A percentile compares a stretch with the other conserved stretches of the same genome.
phyloP scores from a whole-genome alignment of 371 early-diverging fungal genomes.

The Lichtheimia corymbifera region DNA sequence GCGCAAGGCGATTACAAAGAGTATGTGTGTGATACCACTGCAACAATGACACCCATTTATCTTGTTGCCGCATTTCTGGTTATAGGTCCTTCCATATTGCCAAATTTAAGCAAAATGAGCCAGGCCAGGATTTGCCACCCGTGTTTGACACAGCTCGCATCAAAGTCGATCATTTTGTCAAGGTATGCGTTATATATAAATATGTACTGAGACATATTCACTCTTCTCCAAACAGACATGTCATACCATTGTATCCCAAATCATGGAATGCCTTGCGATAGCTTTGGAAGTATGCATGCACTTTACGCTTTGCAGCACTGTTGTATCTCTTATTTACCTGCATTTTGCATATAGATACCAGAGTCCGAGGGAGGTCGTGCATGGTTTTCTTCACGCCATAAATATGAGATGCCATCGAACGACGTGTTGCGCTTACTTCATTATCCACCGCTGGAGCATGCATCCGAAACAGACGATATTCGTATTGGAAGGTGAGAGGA shows the following conservation, averaged over 20 bases:
- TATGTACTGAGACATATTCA: not conserved
- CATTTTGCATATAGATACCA: slow-evolving; percentile 27
- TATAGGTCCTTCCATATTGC: slow-evolving; percentile 50
- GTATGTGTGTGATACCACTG: slow-evolving; percentile 16
- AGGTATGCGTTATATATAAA: slow-evolving; percentile 3
- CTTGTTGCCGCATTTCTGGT: no score
- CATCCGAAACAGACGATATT: slow-evolving; percentile 27
- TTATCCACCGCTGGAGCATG: slow-evolving; percentile 40
- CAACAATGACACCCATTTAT: no score
- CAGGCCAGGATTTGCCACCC: slow-evolving; percentile 15
- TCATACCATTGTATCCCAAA: slow-evolving; percentile 20
- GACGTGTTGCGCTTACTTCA: slow-evolving; percentile 51
- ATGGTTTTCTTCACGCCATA: slow-evolving; percentile 49
- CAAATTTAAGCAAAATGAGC: slow-evolving; percentile 32
- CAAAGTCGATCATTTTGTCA: slow-evolving; percentile 16
- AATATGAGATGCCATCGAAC: slow-evolving; percentile 41
- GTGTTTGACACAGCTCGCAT: slow-evolving; percentile 12
- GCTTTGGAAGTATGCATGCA: slow-evolving; percentile 20
- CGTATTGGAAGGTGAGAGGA: slow-evolving; percentile 51
- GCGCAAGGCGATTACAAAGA: slow-evolving; percentile 51
- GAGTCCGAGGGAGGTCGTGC: slow-evolving; percentile 42
- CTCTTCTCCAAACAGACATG: slow-evolving; percentile 8
- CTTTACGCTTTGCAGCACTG: no score
- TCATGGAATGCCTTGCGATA: slow-evolving; percentile 19
- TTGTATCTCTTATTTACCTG: no score